Evolutionary conservation across 192 early-diverging fungal species (phyloP), one percentile per base, ranked within the genome.

Genomic region (Dissophora globulifera): DNA sequence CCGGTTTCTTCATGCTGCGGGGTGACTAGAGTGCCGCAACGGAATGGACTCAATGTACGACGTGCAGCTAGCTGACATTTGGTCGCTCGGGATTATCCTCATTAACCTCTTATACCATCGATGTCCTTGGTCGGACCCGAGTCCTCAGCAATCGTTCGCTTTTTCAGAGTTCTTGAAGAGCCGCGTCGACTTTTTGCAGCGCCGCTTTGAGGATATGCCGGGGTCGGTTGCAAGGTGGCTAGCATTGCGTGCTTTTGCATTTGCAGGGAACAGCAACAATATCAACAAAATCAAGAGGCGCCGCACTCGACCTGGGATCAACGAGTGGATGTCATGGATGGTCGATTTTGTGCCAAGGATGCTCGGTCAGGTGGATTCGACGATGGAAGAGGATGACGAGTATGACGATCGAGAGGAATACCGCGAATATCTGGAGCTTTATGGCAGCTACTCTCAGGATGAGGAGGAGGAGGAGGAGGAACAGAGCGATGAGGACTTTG

Each of bases 31-130:
- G 52, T 84, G 83, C 46, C 72, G 78, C 29, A 84, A 84, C 62
- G 66, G 81, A 19, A 25, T 71, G 23, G 60, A 62, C 53, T 41
- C 60, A 22, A 46, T 51, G 4, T 92, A 92, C 65, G 84, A 87
- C 54, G 83, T 88, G 6, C 78, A 82, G 33, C 78, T 84, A 35
- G 86, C 88, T 29, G 90, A 92, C 40, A 78, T 92, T 33, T 92
- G 90, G 90, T 88, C 90, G 13, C 80, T 92, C 48, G 90, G 90
- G 46, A 89, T 92, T 45, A 85, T 92, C 29, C 81, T 92, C 45
- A 81, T 92, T 74, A 92, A 92, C 56, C 63, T 92, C 56, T 62
- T 90, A 6, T 92, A 87, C 58, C 89, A 86, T 54, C 87, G 88
- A 52, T 88, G 87, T 32, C 90, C 89, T n/a, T 92, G 90, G 90